phyloP scores from a whole-genome alignment of 2,329 filamentous ascomycete species.

The Aspergillus caelatus region DNA sequence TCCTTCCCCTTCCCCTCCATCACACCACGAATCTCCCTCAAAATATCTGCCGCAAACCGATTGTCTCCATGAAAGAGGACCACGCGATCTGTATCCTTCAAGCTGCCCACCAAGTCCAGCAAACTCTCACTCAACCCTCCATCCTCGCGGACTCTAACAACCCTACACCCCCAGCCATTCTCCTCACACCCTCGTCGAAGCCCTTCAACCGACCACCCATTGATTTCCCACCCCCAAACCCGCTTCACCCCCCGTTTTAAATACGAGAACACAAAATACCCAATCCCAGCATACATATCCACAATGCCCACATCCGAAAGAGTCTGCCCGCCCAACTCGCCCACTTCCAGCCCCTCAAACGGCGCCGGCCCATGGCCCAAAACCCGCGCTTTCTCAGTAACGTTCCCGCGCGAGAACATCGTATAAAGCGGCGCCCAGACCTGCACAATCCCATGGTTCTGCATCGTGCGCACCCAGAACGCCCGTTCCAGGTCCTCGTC shows the following conservation, averaged over 20 bases:
- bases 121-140: slow-evolving; percentile 24
- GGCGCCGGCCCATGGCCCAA: slow-evolving; percentile 50
- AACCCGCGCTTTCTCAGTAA: slow-evolving; percentile 83
- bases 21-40: slow-evolving; percentile 34
- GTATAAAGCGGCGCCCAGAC: slow-evolving; percentile 87
- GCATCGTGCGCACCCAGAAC: slow-evolving; percentile 77
- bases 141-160: slow-evolving; percentile 52
- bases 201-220: slow-evolving; percentile 84
- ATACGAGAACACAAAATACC: slow-evolving; percentile 91
- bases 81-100: slow-evolving; percentile 56
- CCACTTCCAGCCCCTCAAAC: slow-evolving; percentile 38
- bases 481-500: slow-evolving; percentile 63
- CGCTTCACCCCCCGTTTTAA: slow-evolving; percentile 66
- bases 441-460: slow-evolving; percentile 77
- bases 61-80: slow-evolving; percentile 74
- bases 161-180: slow-evolving; percentile 67
- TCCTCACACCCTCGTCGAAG: slow-evolving; percentile 71
- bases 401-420: slow-evolving; percentile 92
- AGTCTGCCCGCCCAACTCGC: slow-evolving; percentile 25
- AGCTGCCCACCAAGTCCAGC: slow-evolving; percentile 35
- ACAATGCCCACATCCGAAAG: slow-evolving; percentile 51
- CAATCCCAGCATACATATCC: slow-evolving; percentile 90
- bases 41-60: slow-evolving; percentile 50
- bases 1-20: slow-evolving; percentile 38
- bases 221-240: slow-evolving; percentile 88